Percentiles rank a stretch among this genome's conserved stretches.
Conservation (phyloP, 495 filamentous ascomycete genomes). For the Penicillium salamii region DNA sequence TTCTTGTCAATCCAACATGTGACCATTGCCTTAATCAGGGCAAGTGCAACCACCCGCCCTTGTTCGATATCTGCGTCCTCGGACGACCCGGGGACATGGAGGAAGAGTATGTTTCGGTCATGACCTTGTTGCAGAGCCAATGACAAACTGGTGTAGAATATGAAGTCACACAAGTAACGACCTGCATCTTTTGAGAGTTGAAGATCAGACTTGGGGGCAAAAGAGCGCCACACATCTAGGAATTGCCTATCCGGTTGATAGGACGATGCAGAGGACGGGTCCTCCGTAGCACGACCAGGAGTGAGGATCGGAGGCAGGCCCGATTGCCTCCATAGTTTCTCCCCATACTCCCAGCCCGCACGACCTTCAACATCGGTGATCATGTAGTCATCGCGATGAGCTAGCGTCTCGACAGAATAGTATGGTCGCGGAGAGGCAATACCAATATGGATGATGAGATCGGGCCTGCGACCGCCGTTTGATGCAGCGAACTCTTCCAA, state of each 20-base stretch:
- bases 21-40: conserved; percentile 67
- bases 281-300: conserved; percentile 23
- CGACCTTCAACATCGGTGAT: conserved; percentile 66
- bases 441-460: conserved; percentile 74
- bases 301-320: conserved; percentile 33
- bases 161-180: conserved; percentile 82
- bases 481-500: conserved; percentile 34
- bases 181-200: conserved; percentile 73
- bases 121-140: conserved; percentile 46
- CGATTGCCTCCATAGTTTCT: conserved; percentile 45
- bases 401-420: conserved; percentile 68
- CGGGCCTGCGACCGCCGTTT: conserved; percentile 48
- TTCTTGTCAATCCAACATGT: conserved; percentile 41
- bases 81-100: conserved; percentile 70
- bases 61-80: conserved; percentile 52
- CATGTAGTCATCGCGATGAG: conserved; percentile 72
- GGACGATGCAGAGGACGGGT: conserved; percentile 7
- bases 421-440: conserved; percentile 68
- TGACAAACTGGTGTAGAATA: conserved; percentile 73
- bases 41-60: conserved; percentile 63
- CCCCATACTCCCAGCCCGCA: conserved; percentile 50
- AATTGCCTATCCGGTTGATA: conserved; percentile 35
- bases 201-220: conserved; percentile 48
- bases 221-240: conserved; percentile 32
- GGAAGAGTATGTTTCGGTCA: conserved; percentile 63